Evolutionary conservation across 2,329 filamentous ascomycete species (phyloP).

Genomic region (Colletotrichum neosansevieriae): DNA sequence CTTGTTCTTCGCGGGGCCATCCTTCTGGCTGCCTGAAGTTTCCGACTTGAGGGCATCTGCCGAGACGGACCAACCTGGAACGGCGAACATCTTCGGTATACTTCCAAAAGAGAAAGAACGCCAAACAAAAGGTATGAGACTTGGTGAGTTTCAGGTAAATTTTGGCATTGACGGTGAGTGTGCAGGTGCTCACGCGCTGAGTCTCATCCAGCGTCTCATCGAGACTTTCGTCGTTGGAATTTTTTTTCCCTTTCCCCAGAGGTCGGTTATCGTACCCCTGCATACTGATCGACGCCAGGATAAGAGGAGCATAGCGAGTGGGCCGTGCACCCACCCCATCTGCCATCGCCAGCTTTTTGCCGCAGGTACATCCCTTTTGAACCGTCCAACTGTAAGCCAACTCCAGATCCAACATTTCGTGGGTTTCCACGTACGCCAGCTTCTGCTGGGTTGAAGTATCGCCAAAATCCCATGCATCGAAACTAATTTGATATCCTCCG

Average conservation of each 20-base stretch:
- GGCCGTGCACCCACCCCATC: constrained; percentile 23
- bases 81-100: constrained; percentile 79
- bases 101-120: background rate
- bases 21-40: constrained; percentile 48
- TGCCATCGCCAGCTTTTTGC: background rate
- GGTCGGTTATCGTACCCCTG: constrained; percentile 37
- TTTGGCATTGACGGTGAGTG: constrained; percentile 7
- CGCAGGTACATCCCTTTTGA: too few relatives aligned
- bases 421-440: too few relatives aligned
- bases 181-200: constrained; percentile 18
- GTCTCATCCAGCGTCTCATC: constrained; percentile 22
- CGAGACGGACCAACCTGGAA: constrained; percentile 91
- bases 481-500: too few relatives aligned
- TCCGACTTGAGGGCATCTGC: constrained; percentile 79
- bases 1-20: constrained; percentile 62
- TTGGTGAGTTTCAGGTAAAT: background rate
- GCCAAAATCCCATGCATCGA: too few relatives aligned
- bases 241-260: constrained; percentile 34
- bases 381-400: too few relatives aligned
- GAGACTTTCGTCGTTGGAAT: constrained; percentile 30
- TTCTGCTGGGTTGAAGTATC: too few relatives aligned
- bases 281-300: constrained; percentile 38
- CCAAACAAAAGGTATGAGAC: too few relatives aligned
- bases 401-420: background rate
- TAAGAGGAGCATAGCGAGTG: constrained; percentile 16